Percentiles rank a stretch among this genome's conserved stretches.
phyloP scores from a whole-genome alignment of 306 rosid genomes.

The Quercus robur region DNA sequence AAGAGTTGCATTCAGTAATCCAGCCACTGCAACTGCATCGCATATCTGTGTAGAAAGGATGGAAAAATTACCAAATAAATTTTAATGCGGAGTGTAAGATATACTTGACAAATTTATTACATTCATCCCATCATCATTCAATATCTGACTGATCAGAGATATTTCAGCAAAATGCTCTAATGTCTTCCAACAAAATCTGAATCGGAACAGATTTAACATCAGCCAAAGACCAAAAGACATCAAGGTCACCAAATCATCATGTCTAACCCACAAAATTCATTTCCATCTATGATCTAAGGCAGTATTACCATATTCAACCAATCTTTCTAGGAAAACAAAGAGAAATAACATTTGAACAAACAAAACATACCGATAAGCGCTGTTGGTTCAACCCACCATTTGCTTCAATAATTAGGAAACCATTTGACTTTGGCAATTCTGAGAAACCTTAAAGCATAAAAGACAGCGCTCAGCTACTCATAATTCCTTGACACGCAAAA shows the following conservation, averaged over 20 bases:
- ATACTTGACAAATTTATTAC: not conserved
- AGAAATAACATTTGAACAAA: not conserved
- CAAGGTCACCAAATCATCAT: conserved; percentile 2
- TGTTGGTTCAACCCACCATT: conserved; percentile 97
- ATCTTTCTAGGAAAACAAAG: not conserved
- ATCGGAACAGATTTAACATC: conserved; percentile 2
- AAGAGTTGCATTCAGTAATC: conserved; percentile 88
- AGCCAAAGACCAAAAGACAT: not conserved
- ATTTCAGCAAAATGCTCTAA: not conserved
- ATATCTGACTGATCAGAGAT: conserved; percentile 1
- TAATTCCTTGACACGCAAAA: no score
- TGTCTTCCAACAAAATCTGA: conserved; percentile 10
- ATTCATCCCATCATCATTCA: conserved; percentile 4
- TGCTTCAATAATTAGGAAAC: conserved; percentile 91
- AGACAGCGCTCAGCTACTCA: no score
- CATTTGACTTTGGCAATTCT: conserved; percentile 72
- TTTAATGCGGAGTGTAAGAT: conserved; percentile 5
- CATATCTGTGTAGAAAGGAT: conserved; percentile 57
- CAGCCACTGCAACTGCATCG: conserved; percentile 99
- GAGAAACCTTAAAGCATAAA: no score
- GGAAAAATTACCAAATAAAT: conserved; percentile 17
- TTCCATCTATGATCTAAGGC: not conserved
- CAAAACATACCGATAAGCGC: conserved; percentile 78
- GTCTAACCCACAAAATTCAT: conserved; percentile 1
- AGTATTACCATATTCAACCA: not conserved